A percentile compares a stretch with the other conserved stretches of the same genome.
Conservation (phyloP, 2,329 filamentous ascomycete genomes). For the Diaporthe amygdali region DNA sequence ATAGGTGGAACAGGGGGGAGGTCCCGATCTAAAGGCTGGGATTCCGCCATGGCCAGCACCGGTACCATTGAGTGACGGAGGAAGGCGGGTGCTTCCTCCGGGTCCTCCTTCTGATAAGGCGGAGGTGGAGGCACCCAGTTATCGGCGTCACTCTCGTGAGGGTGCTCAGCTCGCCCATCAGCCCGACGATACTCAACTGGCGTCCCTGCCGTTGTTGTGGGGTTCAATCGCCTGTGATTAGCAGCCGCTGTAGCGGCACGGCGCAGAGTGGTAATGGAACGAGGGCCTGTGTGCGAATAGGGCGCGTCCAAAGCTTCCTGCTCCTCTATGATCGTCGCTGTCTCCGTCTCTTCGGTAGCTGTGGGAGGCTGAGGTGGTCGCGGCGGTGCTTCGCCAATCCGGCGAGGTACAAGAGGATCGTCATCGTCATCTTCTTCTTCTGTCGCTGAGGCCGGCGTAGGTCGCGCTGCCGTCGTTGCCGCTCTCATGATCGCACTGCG, state of each 20-base stretch:
- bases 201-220: constrained; percentile 54
- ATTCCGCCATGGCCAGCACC: constrained; percentile 30
- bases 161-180: constrained; percentile 73
- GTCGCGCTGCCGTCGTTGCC: constrained; percentile 46
- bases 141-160: constrained; percentile 86
- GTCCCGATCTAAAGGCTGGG: background rate
- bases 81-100: constrained; percentile 61
- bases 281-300: constrained; percentile 74
- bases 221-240: constrained; percentile 71
- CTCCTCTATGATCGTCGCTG: constrained; percentile 55
- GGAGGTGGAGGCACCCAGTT: constrained; percentile 89
- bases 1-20: constrained; percentile 29
- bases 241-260: constrained; percentile 80
- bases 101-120: constrained; percentile 74
- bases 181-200: constrained; percentile 69
- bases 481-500: constrained; percentile 54
- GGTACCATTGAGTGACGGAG: constrained; percentile 54
- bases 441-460: constrained; percentile 35
- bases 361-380: constrained; percentile 27
- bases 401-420: constrained; percentile 59
- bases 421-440: constrained; percentile 46
- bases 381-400: constrained; percentile 43
- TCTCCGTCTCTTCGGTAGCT: constrained; percentile 46
- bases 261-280: constrained; percentile 72
- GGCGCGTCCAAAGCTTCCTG: constrained; percentile 72